Percentiles rank a stretch among this genome's conserved stretches.
phyloP scores from a whole-genome alignment of 2,329 filamentous ascomycete genomes.

The Stromatinia cepivora region DNA sequence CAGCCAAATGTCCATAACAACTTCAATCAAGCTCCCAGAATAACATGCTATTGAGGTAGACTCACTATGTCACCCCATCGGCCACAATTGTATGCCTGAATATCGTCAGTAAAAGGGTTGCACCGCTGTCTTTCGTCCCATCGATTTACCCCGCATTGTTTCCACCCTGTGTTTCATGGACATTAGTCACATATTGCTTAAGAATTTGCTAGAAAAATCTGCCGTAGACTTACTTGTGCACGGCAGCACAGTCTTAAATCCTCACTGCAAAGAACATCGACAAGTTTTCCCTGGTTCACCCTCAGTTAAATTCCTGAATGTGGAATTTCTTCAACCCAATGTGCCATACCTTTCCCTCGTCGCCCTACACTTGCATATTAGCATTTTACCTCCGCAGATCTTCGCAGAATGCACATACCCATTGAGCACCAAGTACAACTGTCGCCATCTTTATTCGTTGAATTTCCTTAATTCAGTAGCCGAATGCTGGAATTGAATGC shows the following conservation, averaged over 20 bases:
- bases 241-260: conserved; percentile 22
- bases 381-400: conserved; percentile 14
- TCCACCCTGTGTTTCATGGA: conserved; percentile 44
- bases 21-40: not conserved
- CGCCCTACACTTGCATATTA: conserved; percentile 19
- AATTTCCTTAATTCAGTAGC: conserved; percentile 28
- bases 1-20: not conserved
- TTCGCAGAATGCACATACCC: conserved; percentile 48
- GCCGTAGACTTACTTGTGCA: conserved; percentile 10
- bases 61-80: conserved; percentile 44
- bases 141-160: conserved; percentile 52
- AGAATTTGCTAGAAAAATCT: conserved; percentile 24
- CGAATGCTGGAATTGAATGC: not conserved
- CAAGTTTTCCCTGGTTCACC: conserved; percentile 55
- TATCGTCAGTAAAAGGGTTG: not conserved
- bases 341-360: conserved; percentile 22
- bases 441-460: conserved; percentile 44
- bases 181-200: not conserved
- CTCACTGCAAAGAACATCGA: conserved; percentile 46
- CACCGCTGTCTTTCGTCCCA: not conserved
- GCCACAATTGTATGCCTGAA: conserved; percentile 45
- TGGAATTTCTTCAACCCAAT: not conserved
- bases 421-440: conserved; percentile 57
- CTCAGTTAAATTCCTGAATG: not conserved
- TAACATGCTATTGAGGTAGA: conserved; percentile 8